These are phyloP conservation scores for Monosporascus sp. DNA, from an alignment of 2,329 filamentous ascomycete species.

Conservation along the genomic window DNA sequence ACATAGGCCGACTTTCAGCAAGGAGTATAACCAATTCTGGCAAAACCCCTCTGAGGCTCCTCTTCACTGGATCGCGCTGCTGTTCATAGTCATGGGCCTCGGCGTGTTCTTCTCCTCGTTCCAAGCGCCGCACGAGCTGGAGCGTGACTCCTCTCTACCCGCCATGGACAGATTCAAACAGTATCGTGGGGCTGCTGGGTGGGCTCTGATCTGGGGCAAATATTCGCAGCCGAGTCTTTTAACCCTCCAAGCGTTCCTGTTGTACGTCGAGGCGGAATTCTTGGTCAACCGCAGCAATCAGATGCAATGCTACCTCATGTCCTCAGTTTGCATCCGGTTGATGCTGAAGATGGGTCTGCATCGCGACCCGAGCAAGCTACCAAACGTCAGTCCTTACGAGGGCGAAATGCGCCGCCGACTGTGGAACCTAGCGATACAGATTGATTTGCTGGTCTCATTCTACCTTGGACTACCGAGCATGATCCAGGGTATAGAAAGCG, in stretches of 20 bases:
- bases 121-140: conserved; percentile 38
- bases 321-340: conserved; percentile 44
- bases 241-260: conserved; percentile 45
- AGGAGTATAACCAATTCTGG: conserved; percentile 47
- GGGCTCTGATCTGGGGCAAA: conserved; percentile 44
- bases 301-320: conserved; percentile 49
- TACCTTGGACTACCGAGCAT: conserved; percentile 64
- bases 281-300: conserved; percentile 44
- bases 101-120: conserved; percentile 41
- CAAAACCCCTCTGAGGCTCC: conserved; percentile 33
- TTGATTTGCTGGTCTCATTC: conserved; percentile 61
- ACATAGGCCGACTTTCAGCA: conserved; percentile 48
- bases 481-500: conserved; percentile 58
- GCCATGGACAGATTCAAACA: conserved; percentile 40
- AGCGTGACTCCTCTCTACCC: conserved; percentile 32
- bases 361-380: conserved; percentile 47
- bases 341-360: conserved; percentile 57
- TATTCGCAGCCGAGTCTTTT: conserved; percentile 44
- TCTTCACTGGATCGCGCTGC: conserved; percentile 44
- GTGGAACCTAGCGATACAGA: conserved; percentile 50
- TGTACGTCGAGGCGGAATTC: conserved; percentile 51
- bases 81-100: conserved; percentile 43
- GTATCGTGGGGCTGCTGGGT: conserved; percentile 46
- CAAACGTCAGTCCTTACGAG: conserved; percentile 45
- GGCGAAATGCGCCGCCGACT: conserved; percentile 49